Evolutionary conservation across 495 filamentous ascomycete genomes (phyloP).

Genomic region (Jackrogersella multiformis): DNA sequence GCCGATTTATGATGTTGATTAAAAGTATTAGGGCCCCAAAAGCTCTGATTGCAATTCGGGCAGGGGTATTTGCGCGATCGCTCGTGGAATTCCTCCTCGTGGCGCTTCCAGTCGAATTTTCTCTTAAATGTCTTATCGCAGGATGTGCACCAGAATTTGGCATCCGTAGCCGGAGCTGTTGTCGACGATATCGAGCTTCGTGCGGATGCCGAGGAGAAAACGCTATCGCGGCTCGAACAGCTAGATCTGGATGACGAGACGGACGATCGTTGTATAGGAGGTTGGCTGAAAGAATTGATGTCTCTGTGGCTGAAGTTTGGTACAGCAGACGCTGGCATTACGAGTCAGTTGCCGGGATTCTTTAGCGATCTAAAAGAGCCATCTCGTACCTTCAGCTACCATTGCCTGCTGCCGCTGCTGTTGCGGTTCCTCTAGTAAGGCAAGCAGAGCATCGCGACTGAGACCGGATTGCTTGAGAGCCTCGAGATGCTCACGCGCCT

Average conservation of each 20-base stretch:
- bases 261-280: constrained; percentile 47
- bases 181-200: constrained; percentile 53
- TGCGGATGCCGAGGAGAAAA: constrained; percentile 47
- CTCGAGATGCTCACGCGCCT: constrained; percentile 46
- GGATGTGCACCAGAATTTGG: constrained; percentile 62
- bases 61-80: constrained; percentile 61
- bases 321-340: constrained; percentile 27
- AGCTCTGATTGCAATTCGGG: constrained; percentile 59
- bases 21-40: constrained; percentile 61
- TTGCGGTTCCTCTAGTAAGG: constrained; percentile 39
- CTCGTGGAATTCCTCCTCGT: constrained; percentile 64
- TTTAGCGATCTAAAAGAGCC: background rate
- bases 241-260: constrained; percentile 58
- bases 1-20: constrained; percentile 63
- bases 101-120: constrained; percentile 64
- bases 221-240: constrained; percentile 48
- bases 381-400: constrained; percentile 40
- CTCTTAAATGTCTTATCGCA: constrained; percentile 61
- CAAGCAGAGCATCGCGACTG: constrained; percentile 42
- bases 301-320: constrained; percentile 44
- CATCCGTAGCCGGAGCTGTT: constrained; percentile 33
- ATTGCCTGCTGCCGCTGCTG: constrained; percentile 24
- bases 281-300: constrained; percentile 38
- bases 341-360: constrained; percentile 1
- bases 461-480: constrained; percentile 47